These are phyloP conservation scores for Mayamaea pseudoterrestris DNA, from an alignment of 108 stramenopile species.

Conservation along the genomic window DNA sequence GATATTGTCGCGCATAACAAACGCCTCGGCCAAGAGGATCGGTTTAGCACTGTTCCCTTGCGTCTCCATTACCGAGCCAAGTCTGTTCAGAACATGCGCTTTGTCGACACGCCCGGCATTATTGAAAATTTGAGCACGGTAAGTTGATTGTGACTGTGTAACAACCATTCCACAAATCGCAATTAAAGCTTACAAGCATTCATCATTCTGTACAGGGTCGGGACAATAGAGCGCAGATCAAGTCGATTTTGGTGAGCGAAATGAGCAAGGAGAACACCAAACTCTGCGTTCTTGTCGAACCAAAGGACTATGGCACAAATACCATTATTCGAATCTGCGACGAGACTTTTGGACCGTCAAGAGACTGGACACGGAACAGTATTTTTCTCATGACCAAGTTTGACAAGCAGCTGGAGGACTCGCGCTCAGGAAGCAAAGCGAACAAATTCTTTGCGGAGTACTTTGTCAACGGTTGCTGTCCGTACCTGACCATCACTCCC, in stretches of 20 bases:
- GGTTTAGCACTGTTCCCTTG: slow-evolving; percentile 41
- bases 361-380: slow-evolving; percentile 41
- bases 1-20: slow-evolving; percentile 50
- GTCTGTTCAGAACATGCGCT: slow-evolving; percentile 69
- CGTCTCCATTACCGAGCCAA: slow-evolving; percentile 40
- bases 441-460: slow-evolving; percentile 61
- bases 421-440: slow-evolving; percentile 47
- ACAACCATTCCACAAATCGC: too few species aligned
- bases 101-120: slow-evolving; percentile 50
- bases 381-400: slow-evolving; percentile 73
- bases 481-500: slow-evolving; percentile 58
- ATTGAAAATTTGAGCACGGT: slow-evolving; percentile 49
- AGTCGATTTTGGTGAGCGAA: slow-evolving; percentile 41
- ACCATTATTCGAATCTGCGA: slow-evolving; percentile 62
- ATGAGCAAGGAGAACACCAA: slow-evolving; percentile 55
- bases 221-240: slow-evolving; percentile 67
- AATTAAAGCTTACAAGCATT: too few species aligned
- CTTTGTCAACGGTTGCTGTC: slow-evolving; percentile 29
- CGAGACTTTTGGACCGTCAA: slow-evolving; percentile 32
- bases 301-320: slow-evolving; percentile 63
- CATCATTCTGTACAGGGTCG: too few species aligned
- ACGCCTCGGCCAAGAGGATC: slow-evolving; percentile 34
- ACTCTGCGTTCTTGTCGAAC: slow-evolving; percentile 60
- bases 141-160: too few species aligned
- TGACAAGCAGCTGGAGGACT: slow-evolving; percentile 58